Evolutionary conservation across 1,139 yeast species (phyloP).

Genomic region (Kodamaea alishanica): DNA sequence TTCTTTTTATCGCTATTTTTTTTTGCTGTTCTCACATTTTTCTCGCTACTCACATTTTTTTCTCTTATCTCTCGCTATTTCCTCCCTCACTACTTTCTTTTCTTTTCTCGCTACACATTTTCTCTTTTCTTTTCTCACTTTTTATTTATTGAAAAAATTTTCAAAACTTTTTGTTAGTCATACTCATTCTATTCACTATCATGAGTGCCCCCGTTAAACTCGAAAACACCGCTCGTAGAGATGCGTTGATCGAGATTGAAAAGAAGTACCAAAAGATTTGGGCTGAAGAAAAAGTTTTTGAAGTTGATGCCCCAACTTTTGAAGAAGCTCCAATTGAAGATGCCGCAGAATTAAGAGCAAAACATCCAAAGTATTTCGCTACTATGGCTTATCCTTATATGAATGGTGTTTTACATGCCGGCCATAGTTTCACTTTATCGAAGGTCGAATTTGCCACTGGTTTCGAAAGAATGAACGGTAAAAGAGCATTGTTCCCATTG

Average conservation of each 20-base stretch:
- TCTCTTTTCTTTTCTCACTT: neutral
- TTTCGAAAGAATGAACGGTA: constrained; percentile 92
- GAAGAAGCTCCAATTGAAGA: constrained; percentile 56
- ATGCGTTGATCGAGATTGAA: constrained; percentile 84
- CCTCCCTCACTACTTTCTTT: too few relatives aligned
- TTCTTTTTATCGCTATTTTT: too few relatives aligned
- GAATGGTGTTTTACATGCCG: constrained; percentile 98
- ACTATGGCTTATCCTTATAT: constrained; percentile 99
- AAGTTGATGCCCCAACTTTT: constrained; percentile 78
- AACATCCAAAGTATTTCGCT: constrained; percentile 83
- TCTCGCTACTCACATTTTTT: too few relatives aligned
- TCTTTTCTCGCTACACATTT: constrained; percentile 1
- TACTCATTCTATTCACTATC: too few relatives aligned
- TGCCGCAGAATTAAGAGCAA: constrained; percentile 67
- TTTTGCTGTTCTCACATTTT: too few relatives aligned
- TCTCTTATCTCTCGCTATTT: neutral
- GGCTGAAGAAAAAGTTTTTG: constrained; percentile 82
- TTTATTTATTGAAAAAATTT: constrained; percentile 1
- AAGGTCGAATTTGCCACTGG: constrained; percentile 94
- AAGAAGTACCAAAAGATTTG: constrained; percentile 84
- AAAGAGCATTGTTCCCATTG: constrained; percentile 87
- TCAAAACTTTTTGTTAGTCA: too few relatives aligned
- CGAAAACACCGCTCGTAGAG: constrained; percentile 82
- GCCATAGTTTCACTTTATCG: constrained; percentile 93
- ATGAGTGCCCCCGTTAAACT: constrained; percentile 46